Evolutionary conservation across 225 moss, liverwort and hornwort species (phyloP), one percentile per base, ranked within the genome.

Genomic region (Marchantia polymorpha): DNA sequence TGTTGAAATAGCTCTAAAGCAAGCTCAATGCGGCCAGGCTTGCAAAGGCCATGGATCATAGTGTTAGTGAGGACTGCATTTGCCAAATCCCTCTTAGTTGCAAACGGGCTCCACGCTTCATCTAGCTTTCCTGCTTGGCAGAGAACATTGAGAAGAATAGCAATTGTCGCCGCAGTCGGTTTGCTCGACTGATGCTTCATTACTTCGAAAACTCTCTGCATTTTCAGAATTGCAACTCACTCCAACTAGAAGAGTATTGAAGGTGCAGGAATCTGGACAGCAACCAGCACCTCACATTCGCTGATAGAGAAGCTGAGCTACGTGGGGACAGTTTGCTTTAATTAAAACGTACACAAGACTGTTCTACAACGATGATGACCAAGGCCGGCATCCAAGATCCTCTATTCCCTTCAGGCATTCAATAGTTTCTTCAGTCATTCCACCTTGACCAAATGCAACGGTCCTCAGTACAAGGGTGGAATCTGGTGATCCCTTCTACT

Each of bases 101-200:
- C 64, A 53, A 87, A 84, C 8, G 82, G 20, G 56, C 19, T 54
- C 74, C 83, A 88, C 46, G 96, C 93, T 68, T 92, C 91, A 69
- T 91, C 90, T 30, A 89, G 83, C 72, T 90, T 83, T 64, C 88
- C 91, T 27, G 87, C 83, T 81, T 96, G 92, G 78, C 91, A 88
- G 50, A 91, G 87, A 48, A 89, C 80, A 75, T 85, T 70, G 71
- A 89, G 88, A 51, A 86, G 80, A 77, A 81, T 84, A 66, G 81
- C 84, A 9, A 85, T 89, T 0, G 95, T 95, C 78, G 91, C 93
- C 50, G 88, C 90, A 61, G 89, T 91, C 20, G 91, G 91, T 23
- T 79, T 67, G 84, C 92, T 92, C 70, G 53, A 79, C 1, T 89
- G 89, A 22, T 73, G 61, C 72, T 88, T 92, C 93, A 95, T 93